Percentiles rank a stretch among this genome's conserved stretches.
phyloP scores from a whole-genome alignment of 73 alveolate genomes.

The Paramecium biaurelia region DNA sequence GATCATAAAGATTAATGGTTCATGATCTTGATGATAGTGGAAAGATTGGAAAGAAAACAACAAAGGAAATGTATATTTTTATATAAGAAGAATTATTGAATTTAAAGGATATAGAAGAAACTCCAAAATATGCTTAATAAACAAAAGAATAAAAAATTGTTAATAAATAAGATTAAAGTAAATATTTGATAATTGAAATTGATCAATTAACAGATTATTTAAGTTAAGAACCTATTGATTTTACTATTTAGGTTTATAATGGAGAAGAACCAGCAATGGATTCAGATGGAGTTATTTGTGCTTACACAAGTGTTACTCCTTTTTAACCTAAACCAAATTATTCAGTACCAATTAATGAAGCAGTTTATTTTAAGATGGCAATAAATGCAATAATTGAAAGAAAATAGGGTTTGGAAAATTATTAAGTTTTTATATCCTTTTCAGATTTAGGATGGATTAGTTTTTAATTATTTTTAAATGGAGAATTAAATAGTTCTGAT shows the following conservation, averaged over 20 bases:
- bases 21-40: slow-evolving; percentile 21
- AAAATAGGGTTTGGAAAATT: background rate
- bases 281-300: slow-evolving; percentile 21
- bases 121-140: slow-evolving; percentile 29
- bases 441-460: slow-evolving; percentile 5
- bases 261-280: slow-evolving; percentile 16
- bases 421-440: slow-evolving; percentile 29
- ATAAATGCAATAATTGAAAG: background rate
- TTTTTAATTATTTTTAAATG: background rate
- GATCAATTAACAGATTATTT: background rate
- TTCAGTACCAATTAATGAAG: background rate
- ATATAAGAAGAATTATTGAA: background rate
- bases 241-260: background rate
- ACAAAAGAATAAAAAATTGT: slow-evolving; percentile 1
- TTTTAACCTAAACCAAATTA: background rate
- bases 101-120: slow-evolving; percentile 5
- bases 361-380: slow-evolving; percentile 6
- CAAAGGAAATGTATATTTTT: background rate
- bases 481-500: background rate
- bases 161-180: background rate
- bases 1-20: background rate
- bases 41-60: background rate
- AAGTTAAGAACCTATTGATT: background rate
- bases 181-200: background rate
- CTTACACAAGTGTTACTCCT: background rate